Evolutionary conservation across 352 stramenopile species (phyloP).

Genomic region (Globisporangium spinosum): DNA sequence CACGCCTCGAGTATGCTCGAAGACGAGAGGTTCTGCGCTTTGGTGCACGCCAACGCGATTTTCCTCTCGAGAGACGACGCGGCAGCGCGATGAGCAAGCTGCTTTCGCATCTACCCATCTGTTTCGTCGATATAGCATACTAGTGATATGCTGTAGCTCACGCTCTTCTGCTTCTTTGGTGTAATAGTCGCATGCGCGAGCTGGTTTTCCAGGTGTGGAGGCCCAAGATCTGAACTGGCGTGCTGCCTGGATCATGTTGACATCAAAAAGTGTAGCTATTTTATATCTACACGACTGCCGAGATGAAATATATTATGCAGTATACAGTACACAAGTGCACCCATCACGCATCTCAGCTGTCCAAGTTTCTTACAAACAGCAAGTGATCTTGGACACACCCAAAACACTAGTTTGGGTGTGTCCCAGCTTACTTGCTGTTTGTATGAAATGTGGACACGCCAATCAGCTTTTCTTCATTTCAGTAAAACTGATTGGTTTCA

Average conservation of each 20-base stretch:
- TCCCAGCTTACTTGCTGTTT: too few species aligned
- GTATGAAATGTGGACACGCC: too few species aligned
- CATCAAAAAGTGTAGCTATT: too few species aligned
- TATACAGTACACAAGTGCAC: not conserved
- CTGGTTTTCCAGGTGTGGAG: conserved; percentile 58
- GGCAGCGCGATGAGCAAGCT: conserved; percentile 26
- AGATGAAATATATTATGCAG: too few species aligned
- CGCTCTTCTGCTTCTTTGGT: not conserved
- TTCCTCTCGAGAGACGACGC: conserved; percentile 29
- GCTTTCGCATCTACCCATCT: not conserved
- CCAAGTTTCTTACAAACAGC: too few species aligned
- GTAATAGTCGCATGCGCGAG: conserved; percentile 30
- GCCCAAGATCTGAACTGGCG: conserved; percentile 27
- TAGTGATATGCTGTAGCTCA: not conserved
- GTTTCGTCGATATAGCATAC: not conserved
- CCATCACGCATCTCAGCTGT: not conserved
- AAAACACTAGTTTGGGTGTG: too few species aligned
- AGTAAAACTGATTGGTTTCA: too few species aligned
- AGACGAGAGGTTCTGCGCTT: conserved; percentile 20
- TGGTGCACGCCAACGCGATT: conserved; percentile 16
- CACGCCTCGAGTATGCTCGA: conserved; percentile 24
- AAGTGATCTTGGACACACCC: too few species aligned
- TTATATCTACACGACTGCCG: too few species aligned
- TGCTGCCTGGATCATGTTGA: too few species aligned
- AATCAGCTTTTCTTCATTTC: too few species aligned